Conservation (phyloP, 83 land plant genomes). For the Picea abies region DNA sequence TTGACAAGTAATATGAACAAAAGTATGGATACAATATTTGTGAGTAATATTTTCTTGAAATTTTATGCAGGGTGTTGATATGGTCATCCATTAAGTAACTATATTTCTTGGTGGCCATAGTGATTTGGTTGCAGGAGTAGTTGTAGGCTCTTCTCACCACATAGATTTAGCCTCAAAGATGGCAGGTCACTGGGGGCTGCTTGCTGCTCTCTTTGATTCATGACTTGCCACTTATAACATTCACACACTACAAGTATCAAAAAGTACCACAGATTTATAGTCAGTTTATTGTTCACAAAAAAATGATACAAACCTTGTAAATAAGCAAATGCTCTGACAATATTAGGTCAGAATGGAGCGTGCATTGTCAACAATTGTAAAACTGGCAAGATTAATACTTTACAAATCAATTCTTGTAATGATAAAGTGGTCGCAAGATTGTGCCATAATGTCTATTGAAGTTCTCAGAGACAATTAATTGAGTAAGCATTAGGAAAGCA, state of each 20-base stretch:
- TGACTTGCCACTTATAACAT: slow-evolving; percentile 25
- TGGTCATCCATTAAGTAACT: slow-evolving; percentile 37
- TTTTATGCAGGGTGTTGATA: slow-evolving; percentile 26
- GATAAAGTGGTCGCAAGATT: slow-evolving; percentile 6
- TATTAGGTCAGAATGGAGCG: slow-evolving; percentile 36
- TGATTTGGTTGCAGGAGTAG: slow-evolving; percentile 32
- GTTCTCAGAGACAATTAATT: slow-evolving; percentile 13
- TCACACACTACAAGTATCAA: slow-evolving; percentile 25
- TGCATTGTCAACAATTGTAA: slow-evolving; percentile 12
- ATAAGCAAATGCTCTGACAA: too few species aligned
- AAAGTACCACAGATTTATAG: not conserved
- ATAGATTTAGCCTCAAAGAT: slow-evolving; percentile 16
- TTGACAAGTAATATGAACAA: not conserved
- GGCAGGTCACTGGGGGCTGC: slow-evolving; percentile 33
- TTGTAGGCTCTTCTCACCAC: slow-evolving; percentile 21
- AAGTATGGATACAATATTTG: not conserved
- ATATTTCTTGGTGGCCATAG: slow-evolving; percentile 37
- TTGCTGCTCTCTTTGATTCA: slow-evolving; percentile 33
- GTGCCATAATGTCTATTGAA: slow-evolving; percentile 24
- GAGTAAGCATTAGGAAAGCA: not conserved
- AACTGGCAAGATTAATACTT: slow-evolving; percentile 11
- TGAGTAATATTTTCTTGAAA: not conserved
- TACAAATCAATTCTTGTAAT: slow-evolving; percentile 5
- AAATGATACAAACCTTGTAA: too few species aligned
- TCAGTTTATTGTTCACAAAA: too few species aligned